Evolutionary conservation across 2,329 filamentous ascomycete genomes (phyloP).

Genomic region (Paraphaeosphaeria minitans): DNA sequence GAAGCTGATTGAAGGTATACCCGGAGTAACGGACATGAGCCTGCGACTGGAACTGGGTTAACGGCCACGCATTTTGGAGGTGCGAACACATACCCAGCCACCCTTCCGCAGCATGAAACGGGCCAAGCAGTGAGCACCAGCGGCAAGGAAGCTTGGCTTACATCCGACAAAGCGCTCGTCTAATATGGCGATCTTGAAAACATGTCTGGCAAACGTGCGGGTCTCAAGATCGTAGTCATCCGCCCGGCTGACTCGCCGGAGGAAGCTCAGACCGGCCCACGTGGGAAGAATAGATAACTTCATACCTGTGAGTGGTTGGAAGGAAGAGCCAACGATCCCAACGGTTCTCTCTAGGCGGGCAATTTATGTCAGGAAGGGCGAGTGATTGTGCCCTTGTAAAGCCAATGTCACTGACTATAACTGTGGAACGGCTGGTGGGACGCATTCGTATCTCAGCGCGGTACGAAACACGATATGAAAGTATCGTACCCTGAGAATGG

Average conservation of each 20-base stretch:
- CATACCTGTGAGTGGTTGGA: too few species aligned
- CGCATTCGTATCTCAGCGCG: too few species aligned
- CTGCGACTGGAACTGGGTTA: conserved; percentile 64
- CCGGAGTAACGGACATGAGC: conserved; percentile 91
- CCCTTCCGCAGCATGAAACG: conserved; percentile 89
- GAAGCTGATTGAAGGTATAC: conserved; percentile 86
- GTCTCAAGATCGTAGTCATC: conserved; percentile 98
- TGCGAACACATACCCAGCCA: conserved; percentile 73
- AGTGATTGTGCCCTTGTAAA: too few species aligned
- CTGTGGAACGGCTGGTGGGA: too few species aligned
- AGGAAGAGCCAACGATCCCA: too few species aligned
- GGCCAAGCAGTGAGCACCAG: conserved; percentile 89
- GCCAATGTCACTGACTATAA: too few species aligned
- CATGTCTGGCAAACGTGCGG: conserved; percentile 94
- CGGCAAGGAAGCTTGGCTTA: conserved; percentile 87
- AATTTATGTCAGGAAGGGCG: too few species aligned
- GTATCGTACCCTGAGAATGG: too few species aligned
- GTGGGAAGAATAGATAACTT: too few species aligned
- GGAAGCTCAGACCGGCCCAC: too few species aligned
- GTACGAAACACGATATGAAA: too few species aligned
- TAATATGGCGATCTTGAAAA: conserved; percentile 95
- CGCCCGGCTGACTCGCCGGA: conserved; percentile 95
- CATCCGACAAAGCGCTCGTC: conserved; percentile 95
- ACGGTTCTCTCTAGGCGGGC: too few species aligned
- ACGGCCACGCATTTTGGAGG: conserved; percentile 15